Percentiles rank a stretch among this genome's conserved stretches.
These are phyloP conservation scores for Cladosporium sp. DNA, from an alignment of 2,329 filamentous ascomycete species.

Conservation along the genomic window DNA sequence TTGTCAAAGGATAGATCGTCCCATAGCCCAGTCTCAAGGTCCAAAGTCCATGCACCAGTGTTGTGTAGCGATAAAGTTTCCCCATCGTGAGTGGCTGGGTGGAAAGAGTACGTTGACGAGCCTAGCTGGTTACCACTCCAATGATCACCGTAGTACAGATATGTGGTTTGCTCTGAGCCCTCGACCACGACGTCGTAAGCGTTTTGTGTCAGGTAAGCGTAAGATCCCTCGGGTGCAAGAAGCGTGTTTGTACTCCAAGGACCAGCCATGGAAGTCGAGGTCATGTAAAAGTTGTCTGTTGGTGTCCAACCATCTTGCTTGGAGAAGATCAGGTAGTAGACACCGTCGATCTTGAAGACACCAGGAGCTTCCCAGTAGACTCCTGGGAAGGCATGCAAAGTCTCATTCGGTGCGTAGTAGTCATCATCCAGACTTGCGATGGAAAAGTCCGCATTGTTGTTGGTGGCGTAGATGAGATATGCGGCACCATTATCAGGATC, in stretches of 20 bases:
- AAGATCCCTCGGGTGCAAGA: slow-evolving; percentile 55
- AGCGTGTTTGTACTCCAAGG: slow-evolving; percentile 60
- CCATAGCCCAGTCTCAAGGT: slow-evolving; percentile 22
- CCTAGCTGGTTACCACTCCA: slow-evolving; percentile 58
- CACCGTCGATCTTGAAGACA: slow-evolving; percentile 55
- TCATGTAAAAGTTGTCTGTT: slow-evolving; percentile 63
- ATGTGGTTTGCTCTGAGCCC: slow-evolving; percentile 31
- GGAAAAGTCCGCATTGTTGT: slow-evolving; percentile 23
- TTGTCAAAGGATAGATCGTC: slow-evolving; percentile 19
- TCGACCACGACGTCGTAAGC: slow-evolving; percentile 52
- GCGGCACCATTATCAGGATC: slow-evolving; percentile 56
- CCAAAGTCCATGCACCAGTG: slow-evolving; percentile 25
- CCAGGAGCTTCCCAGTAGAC: slow-evolving; percentile 54
- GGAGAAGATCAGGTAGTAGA: slow-evolving; percentile 64
- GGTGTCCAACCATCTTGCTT: slow-evolving; percentile 46
- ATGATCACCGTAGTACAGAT: slow-evolving; percentile 64
- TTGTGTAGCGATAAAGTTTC: slow-evolving; percentile 18
- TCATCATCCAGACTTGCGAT: slow-evolving; percentile 24
- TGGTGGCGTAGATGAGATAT: slow-evolving; percentile 54
- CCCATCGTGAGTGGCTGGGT: slow-evolving; percentile 22
- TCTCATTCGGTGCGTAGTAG: slow-evolving; percentile 21
- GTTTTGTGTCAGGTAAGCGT: slow-evolving; percentile 59
- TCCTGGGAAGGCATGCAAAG: slow-evolving; percentile 21
- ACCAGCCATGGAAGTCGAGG: slow-evolving; percentile 52
- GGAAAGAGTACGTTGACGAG: slow-evolving; percentile 24